Percentiles rank a stretch among this genome's conserved stretches.
Conservation (phyloP, 2,329 filamentous ascomycete species). For the Chrysoporthe puriensis region DNA sequence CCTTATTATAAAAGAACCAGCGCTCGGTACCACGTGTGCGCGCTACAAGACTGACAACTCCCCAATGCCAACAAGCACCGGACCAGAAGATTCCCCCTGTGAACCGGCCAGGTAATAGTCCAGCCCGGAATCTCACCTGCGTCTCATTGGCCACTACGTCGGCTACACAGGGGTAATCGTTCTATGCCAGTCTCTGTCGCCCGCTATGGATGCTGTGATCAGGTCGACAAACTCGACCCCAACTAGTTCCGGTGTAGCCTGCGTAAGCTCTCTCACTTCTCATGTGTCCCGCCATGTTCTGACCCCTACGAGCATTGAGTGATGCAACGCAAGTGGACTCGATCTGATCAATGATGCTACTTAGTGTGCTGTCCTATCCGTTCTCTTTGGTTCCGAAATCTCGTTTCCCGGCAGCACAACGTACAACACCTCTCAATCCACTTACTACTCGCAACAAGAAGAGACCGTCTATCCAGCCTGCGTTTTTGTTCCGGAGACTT, state of each 20-base stretch:
- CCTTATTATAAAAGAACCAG: neutral
- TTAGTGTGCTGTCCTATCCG: neutral
- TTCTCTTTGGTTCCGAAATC: neutral
- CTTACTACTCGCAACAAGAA: neutral
- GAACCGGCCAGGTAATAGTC: neutral
- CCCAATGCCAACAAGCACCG: neutral
- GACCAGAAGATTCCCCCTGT: neutral
- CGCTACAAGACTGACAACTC: neutral
- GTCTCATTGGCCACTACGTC: neutral
- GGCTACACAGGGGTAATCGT: neutral
- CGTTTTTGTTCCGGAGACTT: neutral
- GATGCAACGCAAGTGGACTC: no score
- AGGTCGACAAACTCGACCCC: neutral
- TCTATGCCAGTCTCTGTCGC: neutral
- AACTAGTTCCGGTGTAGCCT: neutral
- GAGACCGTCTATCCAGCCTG: constrained; percentile 4
- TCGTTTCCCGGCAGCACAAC: neutral
- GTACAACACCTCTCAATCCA: neutral
- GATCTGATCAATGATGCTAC: neutral
- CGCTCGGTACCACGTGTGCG: neutral
- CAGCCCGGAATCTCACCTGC: neutral
- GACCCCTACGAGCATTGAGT: no score
- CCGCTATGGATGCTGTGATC: neutral
- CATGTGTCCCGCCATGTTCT: neutral
- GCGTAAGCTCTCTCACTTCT: neutral